These are phyloP conservation scores for Coemansia sp. DNA, from an alignment of 192 early-diverging fungal genomes.

Conservation along the genomic window DNA sequence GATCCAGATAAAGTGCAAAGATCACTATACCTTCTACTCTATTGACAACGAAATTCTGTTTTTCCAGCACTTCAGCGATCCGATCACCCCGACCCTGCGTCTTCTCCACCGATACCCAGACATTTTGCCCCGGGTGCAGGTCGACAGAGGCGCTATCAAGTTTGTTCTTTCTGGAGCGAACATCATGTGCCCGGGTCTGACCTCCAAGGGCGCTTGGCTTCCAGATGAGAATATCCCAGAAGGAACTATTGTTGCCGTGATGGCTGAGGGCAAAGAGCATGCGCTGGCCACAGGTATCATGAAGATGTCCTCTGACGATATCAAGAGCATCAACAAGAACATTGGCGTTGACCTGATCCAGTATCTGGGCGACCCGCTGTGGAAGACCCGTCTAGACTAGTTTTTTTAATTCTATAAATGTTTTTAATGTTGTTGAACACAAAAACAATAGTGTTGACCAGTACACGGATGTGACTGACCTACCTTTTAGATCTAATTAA, in stretches of 20 bases:
- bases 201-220: constrained; percentile 87
- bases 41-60: constrained; percentile 85
- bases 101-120: constrained; percentile 93
- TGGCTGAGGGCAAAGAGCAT: constrained; percentile 96
- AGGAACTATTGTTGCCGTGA: constrained; percentile 80
- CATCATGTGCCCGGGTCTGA: constrained; percentile 99
- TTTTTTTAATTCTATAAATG: constrained; percentile 2
- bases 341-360: constrained; percentile 89
- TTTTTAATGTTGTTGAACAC: constrained; percentile 5
- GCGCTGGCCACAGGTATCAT: constrained; percentile 86
- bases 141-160: constrained; percentile 97
- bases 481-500: no score
- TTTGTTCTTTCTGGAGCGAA: constrained; percentile 95
- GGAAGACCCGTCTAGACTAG: constrained; percentile 61
- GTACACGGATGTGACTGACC: no score
- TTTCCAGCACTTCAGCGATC: constrained; percentile 95
- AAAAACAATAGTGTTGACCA: neutral
- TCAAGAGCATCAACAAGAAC: constrained; percentile 90
- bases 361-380: constrained; percentile 81
- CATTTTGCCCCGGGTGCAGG: constrained; percentile 87
- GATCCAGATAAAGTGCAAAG: constrained; percentile 87
- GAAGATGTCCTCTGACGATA: constrained; percentile 88
- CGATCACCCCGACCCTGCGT: constrained; percentile 81
- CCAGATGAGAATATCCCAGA: constrained; percentile 68
- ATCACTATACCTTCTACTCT: constrained; percentile 83